Evolutionary conservation across 345 rosid genomes (phyloP).

Genomic region (Arabidopsis thaliana): DNA sequence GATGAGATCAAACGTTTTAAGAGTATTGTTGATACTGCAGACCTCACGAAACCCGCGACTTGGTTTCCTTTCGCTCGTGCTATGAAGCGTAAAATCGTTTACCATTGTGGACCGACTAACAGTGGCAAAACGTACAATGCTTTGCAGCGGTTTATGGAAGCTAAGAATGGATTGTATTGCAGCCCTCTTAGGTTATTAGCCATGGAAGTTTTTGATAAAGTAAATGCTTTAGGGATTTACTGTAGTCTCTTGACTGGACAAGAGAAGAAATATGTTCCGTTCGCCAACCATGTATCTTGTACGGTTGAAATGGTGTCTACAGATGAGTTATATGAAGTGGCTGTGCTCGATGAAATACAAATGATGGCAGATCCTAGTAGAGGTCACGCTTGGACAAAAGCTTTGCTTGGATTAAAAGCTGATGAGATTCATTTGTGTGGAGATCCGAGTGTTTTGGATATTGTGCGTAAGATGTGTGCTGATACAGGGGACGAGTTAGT

Average conservation of each 20-base stretch:
- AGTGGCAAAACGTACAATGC: constrained; percentile 96
- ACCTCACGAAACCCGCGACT: constrained; percentile 81
- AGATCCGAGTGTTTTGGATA: constrained; percentile 84
- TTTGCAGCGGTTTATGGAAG: constrained; percentile 88
- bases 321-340: constrained; percentile 80
- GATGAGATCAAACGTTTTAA: constrained; percentile 72
- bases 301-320: constrained; percentile 93
- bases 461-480: constrained; percentile 78
- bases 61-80: constrained; percentile 96
- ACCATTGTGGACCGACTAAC: constrained; percentile 97
- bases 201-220: constrained; percentile 99
- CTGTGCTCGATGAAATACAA: constrained; percentile 92
- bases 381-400: constrained; percentile 95
- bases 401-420: constrained; percentile 88
- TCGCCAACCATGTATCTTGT: constrained; percentile 85
- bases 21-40: constrained; percentile 72
- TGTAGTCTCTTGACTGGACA: constrained; percentile 94
- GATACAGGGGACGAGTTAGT: constrained; percentile 89
- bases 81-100: constrained; percentile 85
- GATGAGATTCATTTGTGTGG: constrained; percentile 98
- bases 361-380: constrained; percentile 79
- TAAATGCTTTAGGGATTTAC: constrained; percentile 80
- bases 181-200: constrained; percentile 95
- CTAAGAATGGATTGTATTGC: constrained; percentile 84
- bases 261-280: constrained; percentile 82